Base-by-base conservation (phyloP, 805 yeast species). In the Saccharomyces paradoxus region DNA sequence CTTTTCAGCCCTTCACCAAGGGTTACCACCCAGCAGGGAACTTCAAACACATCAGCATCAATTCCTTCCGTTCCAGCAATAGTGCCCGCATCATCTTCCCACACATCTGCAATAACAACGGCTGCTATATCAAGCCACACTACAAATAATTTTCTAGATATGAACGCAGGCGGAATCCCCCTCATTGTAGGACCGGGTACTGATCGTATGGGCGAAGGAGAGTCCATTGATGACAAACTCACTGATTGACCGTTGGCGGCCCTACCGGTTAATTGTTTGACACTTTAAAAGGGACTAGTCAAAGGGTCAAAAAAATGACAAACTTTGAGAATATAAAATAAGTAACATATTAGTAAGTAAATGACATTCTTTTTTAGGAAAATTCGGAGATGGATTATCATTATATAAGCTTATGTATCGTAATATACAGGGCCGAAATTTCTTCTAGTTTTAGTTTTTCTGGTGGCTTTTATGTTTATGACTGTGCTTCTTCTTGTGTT, bases 1-100 rank as follows among this genome's bases (percentile, higher is more conserved):
- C 58, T 69, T 12, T 69, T 69, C 59, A 66, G 71, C 51, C 73
- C 73, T 12, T 68, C 72, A 10, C 73, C 72, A 12, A 65, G 67
- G 13, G 63, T 68, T 3, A 31, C 41, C 31, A 29, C 30, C 37
- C 53, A 9, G 9, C 50, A 14, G 46, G 26, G 22, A 32, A n/a
- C 21, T 5, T 24, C 37, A 14, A 17, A 22, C 24, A 29, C 22
- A 12, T 37, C 44, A 37, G n/a, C 41, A 12, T 21, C 24, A 22
- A 30, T 48, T n/a, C 14, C 41, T 14, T 30, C 31, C 1, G 49
- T 28, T 1, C 31, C 30, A 22, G 24, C 24, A 4, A 28, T 46
- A 9, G 41, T n/a, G 10, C 50, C 32, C 14, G 9, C 24, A 17
- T 37, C 44, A 37, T 37, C 44, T 21, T 37, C 24, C 12, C 17